Base-by-base conservation (phyloP, 1,284 basidiomycete genomes). In the Moniliella sp. region DNA sequence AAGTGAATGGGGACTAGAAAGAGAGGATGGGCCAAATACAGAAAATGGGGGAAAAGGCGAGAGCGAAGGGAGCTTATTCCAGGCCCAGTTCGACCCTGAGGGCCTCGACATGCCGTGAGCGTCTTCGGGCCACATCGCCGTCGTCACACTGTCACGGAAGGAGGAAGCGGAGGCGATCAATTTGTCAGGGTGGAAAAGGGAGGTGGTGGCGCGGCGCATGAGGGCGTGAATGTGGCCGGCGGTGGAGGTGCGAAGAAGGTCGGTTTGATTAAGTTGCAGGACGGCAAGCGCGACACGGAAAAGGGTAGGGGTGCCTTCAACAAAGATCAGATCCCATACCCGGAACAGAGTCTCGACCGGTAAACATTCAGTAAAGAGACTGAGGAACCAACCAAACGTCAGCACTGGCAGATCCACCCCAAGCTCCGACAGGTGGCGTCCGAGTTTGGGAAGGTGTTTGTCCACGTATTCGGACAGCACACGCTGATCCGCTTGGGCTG, bases 301-400 rank as follows among this genome's bases (percentile, higher is more conserved):
- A 3, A 63, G 46, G 11, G 84, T 78, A 47, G 84, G 80, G 29
- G 83, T 68, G 0, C 88, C 88, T 49, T 93, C 82, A 3, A 91
- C 75, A 38, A 94, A 73, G 61, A 94, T 78, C n/a, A 93, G 69
- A 50, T 97, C 88, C 58, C 84, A 59, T 4, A 59, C 52, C 7
- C 56, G 43, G 33, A 59, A 57, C 3, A 59, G 42, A 14, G 82
- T 80, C 70, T 91, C 86, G 15, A 93, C 80, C 3, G 88, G 88
- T 3, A 94, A 65, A 61, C 84, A 91, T 51, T 93, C 84, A 0
- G 88, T 93, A 55, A 93, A 97, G 12, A 97, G 66, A 4, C 81
- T 86, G 23, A 97, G 66, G 65, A 94, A 93, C 88, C 88, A 97
- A 2, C 84, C 86, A 64, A 94, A 94, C 37, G 82, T 93, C 36